Base-by-base conservation (phyloP, 139 green algal genomes). In the Coccomyxa sp. region DNA sequence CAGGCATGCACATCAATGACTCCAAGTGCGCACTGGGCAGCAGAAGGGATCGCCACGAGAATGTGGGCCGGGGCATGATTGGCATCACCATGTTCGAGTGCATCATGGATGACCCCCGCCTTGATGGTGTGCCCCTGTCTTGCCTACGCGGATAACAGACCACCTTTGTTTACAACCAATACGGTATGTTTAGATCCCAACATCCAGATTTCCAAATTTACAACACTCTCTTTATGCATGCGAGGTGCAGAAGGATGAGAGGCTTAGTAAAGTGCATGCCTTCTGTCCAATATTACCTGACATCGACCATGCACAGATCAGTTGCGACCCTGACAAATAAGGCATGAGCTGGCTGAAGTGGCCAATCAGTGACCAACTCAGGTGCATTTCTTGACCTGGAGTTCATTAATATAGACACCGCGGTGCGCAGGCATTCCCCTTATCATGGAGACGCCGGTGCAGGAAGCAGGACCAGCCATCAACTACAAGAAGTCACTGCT, bases 1-100 rank as follows among this genome's bases (percentile, higher is more conserved):
- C 16, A 68, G 82, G 78, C 11, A 83, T 87, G 83, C 83, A 87
- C 71, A 67, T 87, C 68, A 87, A 87, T 74, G 83, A 87, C 79
- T 84, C 79, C 58, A 87, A 87, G 60, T 51, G 51, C 38, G 71
- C 71, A 3, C 27, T 77, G 25, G 71, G 71, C 1, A 77, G 71
- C 71, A 77, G 27, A 15, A 83, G 27, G 32, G 83, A 87, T 25
- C 58, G 79, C 31, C 83, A 87, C 77, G 79, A 87, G 59, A 87
- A 87, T 32, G 75, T 87, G 27, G 83, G 79, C 13, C 66, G 81
- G 13, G 83, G 83, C 58, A 13, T 78, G 23, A 87, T 87, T 74
- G 79, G 79, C 18, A 21, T 81, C 25, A 71, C 31, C 0, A 79
- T 68, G 59, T 87, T 87, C 59, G 27, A 75, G 30, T 68, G 58